Base-by-base conservation (phyloP, 2,329 filamentous ascomycete species). In the Epichloe hybrida region DNA sequence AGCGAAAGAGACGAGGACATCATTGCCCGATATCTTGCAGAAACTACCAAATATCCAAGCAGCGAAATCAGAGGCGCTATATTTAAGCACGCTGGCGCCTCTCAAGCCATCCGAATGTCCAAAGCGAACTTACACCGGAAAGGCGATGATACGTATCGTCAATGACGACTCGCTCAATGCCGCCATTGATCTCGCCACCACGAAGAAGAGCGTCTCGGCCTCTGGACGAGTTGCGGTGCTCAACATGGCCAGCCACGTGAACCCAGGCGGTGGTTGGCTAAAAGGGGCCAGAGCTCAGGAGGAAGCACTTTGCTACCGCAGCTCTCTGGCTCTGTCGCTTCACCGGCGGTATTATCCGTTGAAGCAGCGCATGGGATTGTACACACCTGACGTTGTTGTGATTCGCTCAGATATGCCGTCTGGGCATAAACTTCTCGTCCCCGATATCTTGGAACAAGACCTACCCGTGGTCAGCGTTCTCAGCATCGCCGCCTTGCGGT, bases 301-400 rank as follows among this genome's bases (percentile, higher is more conserved):
- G 65, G 83, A 87, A 67, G 74, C 77, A 3, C 70, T 87, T 6
- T 86, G 81, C 65, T 82, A 80, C 60, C 76, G 82, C 42, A 79
- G 73, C 44, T 75, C 76, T 0, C 71, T 81, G 7, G 72, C 64
- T 31, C 59, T 71, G 34, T 74, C 73, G 20, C 66, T 80, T 1
- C 65, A 71, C 52, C 56, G 59, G 21, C 55, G 60, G 15, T 74
- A 74, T 58, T 84, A 84, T 59, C 79, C 79, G 0, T 68, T 79
- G 52, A 65, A 66, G 23, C 63, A 69, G 13, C 64, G 69, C 5
- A 71, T 72, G 50, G 76, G 70, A 1, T 64, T 85, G 36, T 84
- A 84, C 63, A 75, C 78, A 0, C 80, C 79, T 0, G 71, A 71
- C 11, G 76, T 84, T 4, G 66, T 83, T 11, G 65, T 84, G 15